phyloP scores from a whole-genome alignment of 768 basidiomycete species.

The Boletus sensibilis region DNA sequence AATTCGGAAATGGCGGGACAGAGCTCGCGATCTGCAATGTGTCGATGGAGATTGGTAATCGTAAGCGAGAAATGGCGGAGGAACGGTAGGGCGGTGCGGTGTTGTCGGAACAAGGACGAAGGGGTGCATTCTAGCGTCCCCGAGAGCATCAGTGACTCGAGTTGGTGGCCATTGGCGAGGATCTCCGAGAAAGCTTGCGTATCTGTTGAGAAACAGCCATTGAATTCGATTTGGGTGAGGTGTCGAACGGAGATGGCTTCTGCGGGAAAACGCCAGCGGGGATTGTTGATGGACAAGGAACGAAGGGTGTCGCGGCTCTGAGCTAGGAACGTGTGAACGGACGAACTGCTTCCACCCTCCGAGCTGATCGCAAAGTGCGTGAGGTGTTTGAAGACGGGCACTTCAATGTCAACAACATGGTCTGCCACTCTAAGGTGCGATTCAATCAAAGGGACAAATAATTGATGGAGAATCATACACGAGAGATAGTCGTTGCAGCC shows the following conservation, averaged over 20 bases:
- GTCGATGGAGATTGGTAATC: constrained; percentile 42
- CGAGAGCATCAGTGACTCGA: constrained; percentile 58
- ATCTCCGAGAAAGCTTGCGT: constrained; percentile 57
- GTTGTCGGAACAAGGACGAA: constrained; percentile 49
- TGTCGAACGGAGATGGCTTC: constrained; percentile 56
- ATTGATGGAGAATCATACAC: constrained; percentile 35
- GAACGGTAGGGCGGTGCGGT: constrained; percentile 51
- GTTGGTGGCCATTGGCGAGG: constrained; percentile 57
- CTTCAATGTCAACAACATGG: constrained; percentile 43
- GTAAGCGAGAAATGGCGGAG: constrained; percentile 63
- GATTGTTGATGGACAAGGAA: constrained; percentile 53
- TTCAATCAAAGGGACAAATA: background rate
- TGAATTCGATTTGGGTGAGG: constrained; percentile 62
- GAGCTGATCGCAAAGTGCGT: constrained; percentile 58
- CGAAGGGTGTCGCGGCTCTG: constrained; percentile 55
- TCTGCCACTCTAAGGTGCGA: constrained; percentile 32
- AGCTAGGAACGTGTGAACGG: constrained; percentile 46
- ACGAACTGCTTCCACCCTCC: constrained; percentile 39
- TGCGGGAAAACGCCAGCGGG: constrained; percentile 56
- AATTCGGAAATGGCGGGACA: constrained; percentile 71
- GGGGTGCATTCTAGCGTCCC: constrained; percentile 52
- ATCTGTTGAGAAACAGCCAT: constrained; percentile 51
- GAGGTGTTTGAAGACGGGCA: constrained; percentile 53
- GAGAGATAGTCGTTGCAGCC: constrained; percentile 56
- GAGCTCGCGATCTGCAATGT: constrained; percentile 55